Percentiles rank a stretch among this genome's conserved stretches.
phyloP scores from a whole-genome alignment of 345 rosid species.

The Cardamine resedifolia region DNA sequence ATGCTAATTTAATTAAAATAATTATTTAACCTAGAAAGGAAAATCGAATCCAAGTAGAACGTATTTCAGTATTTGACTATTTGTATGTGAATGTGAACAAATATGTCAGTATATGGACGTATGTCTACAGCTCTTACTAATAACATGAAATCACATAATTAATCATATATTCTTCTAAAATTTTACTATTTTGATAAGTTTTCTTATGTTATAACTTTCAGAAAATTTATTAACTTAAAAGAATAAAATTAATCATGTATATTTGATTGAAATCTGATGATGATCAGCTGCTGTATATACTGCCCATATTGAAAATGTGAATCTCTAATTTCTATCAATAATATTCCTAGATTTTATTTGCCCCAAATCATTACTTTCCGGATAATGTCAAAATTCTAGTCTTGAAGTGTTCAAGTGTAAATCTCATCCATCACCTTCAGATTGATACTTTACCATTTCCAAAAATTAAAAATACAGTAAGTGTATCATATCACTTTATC shows the following conservation, averaged over 20 bases:
- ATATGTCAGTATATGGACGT: not conserved
- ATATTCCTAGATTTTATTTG: slow-evolving; percentile 2
- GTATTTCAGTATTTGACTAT: too few species aligned
- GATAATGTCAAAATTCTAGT: not conserved
- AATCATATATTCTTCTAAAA: not conserved
- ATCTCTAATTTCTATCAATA: not conserved
- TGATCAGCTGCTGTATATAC: not conserved
- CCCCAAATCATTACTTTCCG: not conserved
- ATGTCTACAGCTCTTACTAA: not conserved
- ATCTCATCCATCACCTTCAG: slow-evolving; percentile 5
- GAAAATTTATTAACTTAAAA: not conserved
- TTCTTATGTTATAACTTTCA: not conserved
- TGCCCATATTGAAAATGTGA: not conserved
- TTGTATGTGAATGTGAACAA: too few species aligned
- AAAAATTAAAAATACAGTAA: not conserved
- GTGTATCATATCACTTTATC: not conserved
- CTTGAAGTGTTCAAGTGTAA: not conserved
- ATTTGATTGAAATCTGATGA: not conserved
- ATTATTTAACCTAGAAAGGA: not conserved
- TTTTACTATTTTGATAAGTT: not conserved
- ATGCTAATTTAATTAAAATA: too few species aligned
- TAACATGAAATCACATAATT: too few species aligned
- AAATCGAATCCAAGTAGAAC: not conserved
- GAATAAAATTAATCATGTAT: not conserved
- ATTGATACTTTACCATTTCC: slow-evolving; percentile 3